Percentiles rank a stretch among this genome's conserved stretches.
Evolutionary conservation across 73 alveolate species (phyloP).

Genomic region (Paramecium biaurelia): DNA sequence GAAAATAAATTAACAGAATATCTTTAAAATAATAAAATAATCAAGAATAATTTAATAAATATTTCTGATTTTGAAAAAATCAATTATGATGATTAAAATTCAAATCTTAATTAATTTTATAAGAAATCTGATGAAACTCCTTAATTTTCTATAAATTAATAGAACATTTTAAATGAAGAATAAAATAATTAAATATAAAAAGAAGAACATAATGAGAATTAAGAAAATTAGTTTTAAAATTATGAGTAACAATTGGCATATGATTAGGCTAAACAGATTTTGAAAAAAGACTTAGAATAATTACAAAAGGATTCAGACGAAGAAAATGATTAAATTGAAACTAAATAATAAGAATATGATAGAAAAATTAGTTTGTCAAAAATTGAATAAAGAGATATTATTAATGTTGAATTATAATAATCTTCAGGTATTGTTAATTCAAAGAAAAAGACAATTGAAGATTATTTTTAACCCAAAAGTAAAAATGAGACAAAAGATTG

Average conservation of each 20-base stretch:
- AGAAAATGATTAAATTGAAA: neutral
- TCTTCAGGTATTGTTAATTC: neutral
- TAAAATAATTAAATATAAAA: neutral
- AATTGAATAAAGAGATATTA: neutral
- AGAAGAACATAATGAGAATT: neutral
- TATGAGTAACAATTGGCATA: neutral
- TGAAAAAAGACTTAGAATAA: neutral
- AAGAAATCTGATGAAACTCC: neutral
- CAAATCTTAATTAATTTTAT: neutral
- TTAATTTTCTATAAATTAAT: neutral
- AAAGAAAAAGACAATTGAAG: neutral
- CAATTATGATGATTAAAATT: neutral
- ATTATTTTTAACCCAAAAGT: neutral
- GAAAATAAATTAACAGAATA: neutral
- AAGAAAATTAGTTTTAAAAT: neutral
- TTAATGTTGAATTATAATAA: neutral
- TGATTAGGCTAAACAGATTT: neutral
- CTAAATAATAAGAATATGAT: neutral
- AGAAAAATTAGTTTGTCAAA: neutral
- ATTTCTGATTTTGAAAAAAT: neutral
- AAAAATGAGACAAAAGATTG: neutral
- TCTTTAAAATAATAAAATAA: neutral
- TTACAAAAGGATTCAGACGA: neutral
- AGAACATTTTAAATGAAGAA: neutral
- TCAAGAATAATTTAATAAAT: neutral